Evolutionary conservation across 2,329 filamentous ascomycete genomes (phyloP), one percentile per base, ranked within the genome.

Genomic region (Colletotrichum somersetense): DNA sequence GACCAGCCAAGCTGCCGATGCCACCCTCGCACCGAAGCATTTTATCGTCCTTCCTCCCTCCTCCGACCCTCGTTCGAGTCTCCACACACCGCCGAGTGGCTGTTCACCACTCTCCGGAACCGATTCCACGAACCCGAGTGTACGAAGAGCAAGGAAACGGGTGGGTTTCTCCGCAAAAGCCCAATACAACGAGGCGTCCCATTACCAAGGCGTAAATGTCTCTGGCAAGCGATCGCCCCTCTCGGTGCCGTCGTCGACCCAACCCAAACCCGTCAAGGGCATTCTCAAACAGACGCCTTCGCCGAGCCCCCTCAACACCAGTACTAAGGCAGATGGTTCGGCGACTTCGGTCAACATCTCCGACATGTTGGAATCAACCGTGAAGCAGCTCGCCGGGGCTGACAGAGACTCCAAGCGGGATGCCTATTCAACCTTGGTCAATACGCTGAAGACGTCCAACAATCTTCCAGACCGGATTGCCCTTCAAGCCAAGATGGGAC

Each of bases 361-460:
- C 74, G 90, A 90, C 76, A 96, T 98, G 91, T 83, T 98, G 75
- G 93, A 97, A 76, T 97, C 94, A 0, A 90, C 94, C 6, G 88
- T 94, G 46, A 91, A 93, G 81, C 93, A 96, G 81, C 87, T 99
- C 59, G 93, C 92, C 48, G 91, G 93, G 30, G 85, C 90, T 40
- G 92, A 95, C 75, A 87, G 92, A 65, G 88, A 91, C 69, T 91
- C 90, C 16, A 92, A 92, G 75, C 82, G 96, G 42, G 96, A 99
- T 82, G 94, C 95, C 61, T 98, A 99, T 78, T 91, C 91, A 79
- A 92, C 92, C 77, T 85, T 99, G 56, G 89, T 92, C 42, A 88
- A 91, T 44, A 91, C 92, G 5, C 85, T 98, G 76, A 93, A 94
- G 79, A 89, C 92, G 7, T 97, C 96, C 69, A 93, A 95, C 74